Evolutionary conservation across 805 yeast genomes (phyloP).

Genomic region (Kodamaea nitidulidarum): DNA sequence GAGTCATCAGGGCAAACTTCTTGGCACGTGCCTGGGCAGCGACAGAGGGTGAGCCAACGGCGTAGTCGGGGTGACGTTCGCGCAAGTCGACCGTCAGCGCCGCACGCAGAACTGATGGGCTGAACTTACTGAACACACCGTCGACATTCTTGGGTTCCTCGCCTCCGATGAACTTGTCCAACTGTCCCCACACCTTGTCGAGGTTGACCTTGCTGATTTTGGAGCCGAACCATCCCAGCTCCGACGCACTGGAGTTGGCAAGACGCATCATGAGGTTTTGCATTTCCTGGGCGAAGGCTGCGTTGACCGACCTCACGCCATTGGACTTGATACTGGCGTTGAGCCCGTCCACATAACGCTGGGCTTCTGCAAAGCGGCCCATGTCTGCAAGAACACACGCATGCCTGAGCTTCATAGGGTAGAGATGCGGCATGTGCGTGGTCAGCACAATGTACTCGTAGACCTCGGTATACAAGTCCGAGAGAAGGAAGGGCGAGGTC

Average conservation of each 20-base stretch:
- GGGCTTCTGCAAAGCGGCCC: conserved; percentile 56
- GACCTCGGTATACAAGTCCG: conserved; percentile 56
- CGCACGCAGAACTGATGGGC: conserved; percentile 63
- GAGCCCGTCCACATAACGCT: conserved; percentile 57
- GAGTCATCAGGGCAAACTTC: not conserved
- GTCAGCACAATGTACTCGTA: conserved; percentile 52
- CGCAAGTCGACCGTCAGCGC: conserved; percentile 34
- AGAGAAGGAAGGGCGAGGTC: conserved; percentile 33
- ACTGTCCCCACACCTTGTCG: conserved; percentile 84
- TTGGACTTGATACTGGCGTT: conserved; percentile 25
- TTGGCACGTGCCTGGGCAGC: conserved; percentile 12
- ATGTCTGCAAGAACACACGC: conserved; percentile 67
- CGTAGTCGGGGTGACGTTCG: conserved; percentile 1
- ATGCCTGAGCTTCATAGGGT: conserved; percentile 60
- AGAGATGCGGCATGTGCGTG: conserved; percentile 38
- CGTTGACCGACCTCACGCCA: conserved; percentile 27
- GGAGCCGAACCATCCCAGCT: conserved; percentile 70
- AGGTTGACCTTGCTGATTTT: conserved; percentile 55
- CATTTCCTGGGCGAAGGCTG: conserved; percentile 24
- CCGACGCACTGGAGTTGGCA: conserved; percentile 38
- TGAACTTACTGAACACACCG: conserved; percentile 67
- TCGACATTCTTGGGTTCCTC: conserved; percentile 45
- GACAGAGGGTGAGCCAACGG: conserved; percentile 6
- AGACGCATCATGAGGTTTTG: conserved; percentile 43
- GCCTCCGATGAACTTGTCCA: conserved; percentile 89